phyloP scores from a whole-genome alignment of 1,284 basidiomycete genomes.

The Binderoboletus segoi region DNA sequence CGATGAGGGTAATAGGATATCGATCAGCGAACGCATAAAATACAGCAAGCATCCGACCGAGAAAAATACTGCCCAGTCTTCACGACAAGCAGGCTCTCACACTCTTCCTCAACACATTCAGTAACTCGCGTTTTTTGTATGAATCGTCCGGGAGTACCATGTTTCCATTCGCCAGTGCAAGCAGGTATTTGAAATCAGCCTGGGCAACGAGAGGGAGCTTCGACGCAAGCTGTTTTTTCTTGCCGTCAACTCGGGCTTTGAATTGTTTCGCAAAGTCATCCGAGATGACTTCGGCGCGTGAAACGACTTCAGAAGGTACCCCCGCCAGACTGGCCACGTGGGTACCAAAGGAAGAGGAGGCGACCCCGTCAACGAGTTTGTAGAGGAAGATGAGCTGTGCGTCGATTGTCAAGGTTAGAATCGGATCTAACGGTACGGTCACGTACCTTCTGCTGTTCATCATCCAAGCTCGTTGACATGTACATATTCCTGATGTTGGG shows the following conservation, averaged over 20 bases:
- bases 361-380: constrained; percentile 88
- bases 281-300: constrained; percentile 85
- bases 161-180: constrained; percentile 57
- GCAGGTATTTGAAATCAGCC: constrained; percentile 85
- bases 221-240: constrained; percentile 56
- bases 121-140: constrained; percentile 52
- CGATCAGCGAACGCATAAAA: constrained; percentile 15
- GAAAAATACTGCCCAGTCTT: constrained; percentile 3
- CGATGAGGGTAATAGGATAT: constrained; percentile 12
- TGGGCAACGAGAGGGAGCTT: constrained; percentile 77
- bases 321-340: constrained; percentile 89
- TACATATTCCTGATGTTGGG: constrained; percentile 93
- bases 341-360: constrained; percentile 91
- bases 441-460: constrained; percentile 80
- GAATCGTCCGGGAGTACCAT: constrained; percentile 53
- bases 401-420: background rate
- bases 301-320: constrained; percentile 79
- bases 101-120: constrained; percentile 53
- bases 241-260: constrained; percentile 70
- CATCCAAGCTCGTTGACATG: constrained; percentile 92
- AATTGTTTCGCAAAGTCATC: constrained; percentile 87
- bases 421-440: background rate
- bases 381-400: constrained; percentile 86
- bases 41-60: constrained; percentile 14
- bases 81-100: constrained; percentile 27